Evolutionary conservation across 306 rosid species (phyloP).

Genomic region (Ziziphus jujuba): DNA sequence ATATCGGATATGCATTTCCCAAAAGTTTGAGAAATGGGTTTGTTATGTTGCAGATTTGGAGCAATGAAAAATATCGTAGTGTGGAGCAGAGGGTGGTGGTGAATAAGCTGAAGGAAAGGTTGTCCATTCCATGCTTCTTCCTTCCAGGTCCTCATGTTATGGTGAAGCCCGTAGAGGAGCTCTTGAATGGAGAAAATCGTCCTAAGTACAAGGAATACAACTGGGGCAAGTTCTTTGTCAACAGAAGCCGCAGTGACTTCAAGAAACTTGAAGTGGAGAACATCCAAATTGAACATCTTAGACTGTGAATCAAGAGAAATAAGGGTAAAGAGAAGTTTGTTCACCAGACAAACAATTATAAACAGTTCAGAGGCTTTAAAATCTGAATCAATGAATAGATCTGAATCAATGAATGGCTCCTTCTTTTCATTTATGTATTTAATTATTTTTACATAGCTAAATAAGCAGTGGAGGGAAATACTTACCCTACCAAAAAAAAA

Average conservation of each 20-base stretch:
- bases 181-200: constrained; percentile 43
- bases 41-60: constrained; percentile 62
- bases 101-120: constrained; percentile 60
- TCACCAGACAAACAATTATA: neutral
- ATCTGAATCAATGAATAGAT: too few relatives aligned
- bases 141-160: constrained; percentile 50
- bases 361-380: too few relatives aligned
- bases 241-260: constrained; percentile 68
- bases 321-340: neutral
- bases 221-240: constrained; percentile 54
- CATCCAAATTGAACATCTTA: constrained; percentile 52
- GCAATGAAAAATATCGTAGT: constrained; percentile 73
- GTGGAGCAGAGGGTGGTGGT: constrained; percentile 81
- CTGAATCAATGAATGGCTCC: too few relatives aligned
- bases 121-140: constrained; percentile 75
- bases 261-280: constrained; percentile 64
- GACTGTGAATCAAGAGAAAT: neutral
- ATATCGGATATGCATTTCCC: too few relatives aligned
- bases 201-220: constrained; percentile 64
- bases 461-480: too few relatives aligned
- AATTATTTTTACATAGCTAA: too few relatives aligned
- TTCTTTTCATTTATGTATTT: too few relatives aligned
- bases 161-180: constrained; percentile 67
- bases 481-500: too few relatives aligned
- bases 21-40: too few relatives aligned